phyloP scores from a whole-genome alignment of 2,329 filamentous ascomycete species.

The Talaromyces sp. region DNA sequence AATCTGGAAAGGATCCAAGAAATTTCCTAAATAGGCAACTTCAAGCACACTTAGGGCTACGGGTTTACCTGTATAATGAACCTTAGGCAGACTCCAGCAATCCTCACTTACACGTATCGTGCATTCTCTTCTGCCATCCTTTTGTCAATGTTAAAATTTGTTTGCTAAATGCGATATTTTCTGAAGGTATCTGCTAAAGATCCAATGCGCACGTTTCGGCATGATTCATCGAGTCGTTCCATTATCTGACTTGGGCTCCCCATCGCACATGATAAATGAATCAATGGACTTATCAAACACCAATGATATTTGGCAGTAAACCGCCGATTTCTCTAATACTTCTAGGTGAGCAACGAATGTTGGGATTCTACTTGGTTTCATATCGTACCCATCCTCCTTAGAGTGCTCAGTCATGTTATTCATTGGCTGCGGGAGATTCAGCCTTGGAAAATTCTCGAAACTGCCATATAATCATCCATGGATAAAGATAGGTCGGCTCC shows the following conservation, averaged over 20 bases:
- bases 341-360: background rate
- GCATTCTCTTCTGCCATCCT: background rate
- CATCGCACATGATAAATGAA: background rate
- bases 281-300: background rate
- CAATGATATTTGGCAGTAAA: background rate
- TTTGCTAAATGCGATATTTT: background rate
- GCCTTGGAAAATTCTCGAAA: no score
- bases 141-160: background rate
- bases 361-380: background rate
- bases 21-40: background rate
- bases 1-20: background rate
- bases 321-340: background rate
- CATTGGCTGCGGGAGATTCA: background rate
- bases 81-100: background rate
- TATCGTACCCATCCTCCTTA: background rate
- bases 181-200: background rate
- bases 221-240: background rate
- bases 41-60: background rate
- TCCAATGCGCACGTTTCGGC: background rate
- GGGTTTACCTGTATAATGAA: background rate
- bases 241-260: background rate
- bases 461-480: background rate
- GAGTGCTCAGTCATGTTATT: background rate
- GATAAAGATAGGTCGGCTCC: background rate
- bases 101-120: background rate